These are phyloP conservation scores for Claviceps fusiformis DNA, from an alignment of 2,329 filamentous ascomycete species.

Conservation along the genomic window DNA sequence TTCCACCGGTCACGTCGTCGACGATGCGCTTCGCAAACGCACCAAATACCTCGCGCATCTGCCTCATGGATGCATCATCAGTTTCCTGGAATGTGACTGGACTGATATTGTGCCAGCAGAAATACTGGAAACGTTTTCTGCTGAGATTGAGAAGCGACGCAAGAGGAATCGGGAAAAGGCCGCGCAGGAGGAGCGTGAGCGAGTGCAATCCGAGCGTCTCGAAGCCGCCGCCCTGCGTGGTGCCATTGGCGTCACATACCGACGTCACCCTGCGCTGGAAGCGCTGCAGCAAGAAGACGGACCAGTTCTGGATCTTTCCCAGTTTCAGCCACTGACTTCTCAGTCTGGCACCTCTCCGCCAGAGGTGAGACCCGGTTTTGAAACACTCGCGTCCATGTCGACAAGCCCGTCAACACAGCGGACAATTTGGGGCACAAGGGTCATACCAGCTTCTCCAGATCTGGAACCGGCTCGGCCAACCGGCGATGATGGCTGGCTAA, in stretches of 20 bases:
- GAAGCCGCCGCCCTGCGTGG: constrained; percentile 57
- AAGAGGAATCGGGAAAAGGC: constrained; percentile 74
- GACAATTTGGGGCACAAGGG: constrained; percentile 88
- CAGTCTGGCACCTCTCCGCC: constrained; percentile 39
- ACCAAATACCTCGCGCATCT: constrained; percentile 80
- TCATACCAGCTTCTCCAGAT: constrained; percentile 46
- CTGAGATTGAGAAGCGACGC: constrained; percentile 62
- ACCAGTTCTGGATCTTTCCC: constrained; percentile 37
- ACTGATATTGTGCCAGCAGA: constrained; percentile 71
- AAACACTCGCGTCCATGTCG: constrained; percentile 60
- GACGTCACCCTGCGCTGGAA: constrained; percentile 20
- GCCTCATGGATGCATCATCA: constrained; percentile 81
- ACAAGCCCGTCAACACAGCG: constrained; percentile 63
- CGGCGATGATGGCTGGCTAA: constrained; percentile 70
- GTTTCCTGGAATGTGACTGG: constrained; percentile 89
- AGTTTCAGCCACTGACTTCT: constrained; percentile 50
- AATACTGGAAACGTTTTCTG: constrained; percentile 60
- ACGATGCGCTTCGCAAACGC: constrained; percentile 69
- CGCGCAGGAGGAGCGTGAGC: constrained; percentile 72
- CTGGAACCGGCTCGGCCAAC: constrained; percentile 24
- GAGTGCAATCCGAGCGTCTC: constrained; percentile 65
- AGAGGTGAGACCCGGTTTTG: constrained; percentile 47
- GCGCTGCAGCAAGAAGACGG: constrained; percentile 23
- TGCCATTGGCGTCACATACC: constrained; percentile 21
- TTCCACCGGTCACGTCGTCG: constrained; percentile 74